Base-by-base conservation (phyloP, 495 filamentous ascomycete species). In the Hypoxylon perforatum region DNA sequence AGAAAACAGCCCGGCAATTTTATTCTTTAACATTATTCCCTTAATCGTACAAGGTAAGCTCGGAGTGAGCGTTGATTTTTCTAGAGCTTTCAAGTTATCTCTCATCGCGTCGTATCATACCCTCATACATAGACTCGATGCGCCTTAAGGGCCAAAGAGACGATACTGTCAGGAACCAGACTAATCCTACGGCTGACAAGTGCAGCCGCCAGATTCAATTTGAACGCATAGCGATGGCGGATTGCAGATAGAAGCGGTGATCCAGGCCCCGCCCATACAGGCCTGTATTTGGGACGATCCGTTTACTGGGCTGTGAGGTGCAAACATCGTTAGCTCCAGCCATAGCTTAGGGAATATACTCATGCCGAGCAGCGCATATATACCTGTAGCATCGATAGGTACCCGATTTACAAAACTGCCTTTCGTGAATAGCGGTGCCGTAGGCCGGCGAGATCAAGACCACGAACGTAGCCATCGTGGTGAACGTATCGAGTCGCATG, bases 301-400 rank as follows among this genome's bases (percentile, higher is more conserved):
- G 15, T 17, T 17, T 7, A 14, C 55, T 53, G n/a, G 33, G n/a
- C 41, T 47, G 15, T 15, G 4, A 1, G 38, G 5, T n/a, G 15
- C 15, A 17, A 15, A 17, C 38, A 41, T 17, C n/a, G 14, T 41
- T 9, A 41, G 15, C 1, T n/a, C 38, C 7, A n/a, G 3, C 7
- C 7, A n/a, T 15, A n/a, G 12, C 38, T 15, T 3, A 7, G 7
- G 38, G 38, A 4, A 41, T 17, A 17, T 15, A 17, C 2, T 41
- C 38, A 41, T 15, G 2, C 38, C 2, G 14, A 15, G 14, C 8
- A 33, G 8, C 48, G 36, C 2, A 52, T 4, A 38, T 58, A 7
- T 48, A 63, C 64, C 57, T 67, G n/a, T 44, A 45, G 44, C 58
- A 62, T 53, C 25, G 36, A 22, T 47, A 67, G 14, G 52, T 62